Evolutionary conservation across 257 asterid species (phyloP), one percentile per base, ranked within the genome.

Genomic region (Solanum virginianum): DNA sequence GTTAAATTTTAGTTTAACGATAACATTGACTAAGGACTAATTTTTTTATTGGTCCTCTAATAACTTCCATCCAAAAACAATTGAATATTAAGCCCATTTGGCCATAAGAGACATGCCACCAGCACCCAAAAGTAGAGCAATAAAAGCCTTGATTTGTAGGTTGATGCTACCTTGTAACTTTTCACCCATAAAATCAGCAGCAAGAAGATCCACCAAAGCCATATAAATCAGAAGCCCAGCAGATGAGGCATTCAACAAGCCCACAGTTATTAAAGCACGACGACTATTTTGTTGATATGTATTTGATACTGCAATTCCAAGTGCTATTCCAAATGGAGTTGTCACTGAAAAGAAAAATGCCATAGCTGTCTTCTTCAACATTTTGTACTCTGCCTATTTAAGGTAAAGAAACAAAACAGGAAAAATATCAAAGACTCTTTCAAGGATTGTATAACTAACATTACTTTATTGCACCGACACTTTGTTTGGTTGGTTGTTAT

Each of bases 61-160:
- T 60, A 10, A 60, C 36, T 60, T 62, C 36, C 51, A 69, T 36
- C 77, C 15, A 69, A 4, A 39, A 69, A 8, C 22, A 75, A 49
- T 49, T 45, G 26, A 47, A 47, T 55, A 14, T 70, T 53, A 90
- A 56, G 91, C 89, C 91, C 92, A 90, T 84, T 85, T 89, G 14
- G 92, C 93, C 93, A 89, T 86, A 53, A 90, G 85, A 82, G 93
- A 90, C 92, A 90, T 90, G 4, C 91, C 93, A 8, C 88, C 92
- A 22, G 86, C 89, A 10, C 92, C 92, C 39, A 89, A 8, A 62
- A 89, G 86, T 59, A 89, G 90, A 14, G 89, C 91, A 2, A 86
- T 24, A 43, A 80, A 88, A 55, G 89, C 75, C 18, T 86, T 86
- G 17, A 89, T 62, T 41, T 89, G 91, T 4, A 89, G 68, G 47